These are phyloP conservation scores for Eucalyptus paniculata DNA, from an alignment of 345 rosid genomes.

Conservation along the genomic window DNA sequence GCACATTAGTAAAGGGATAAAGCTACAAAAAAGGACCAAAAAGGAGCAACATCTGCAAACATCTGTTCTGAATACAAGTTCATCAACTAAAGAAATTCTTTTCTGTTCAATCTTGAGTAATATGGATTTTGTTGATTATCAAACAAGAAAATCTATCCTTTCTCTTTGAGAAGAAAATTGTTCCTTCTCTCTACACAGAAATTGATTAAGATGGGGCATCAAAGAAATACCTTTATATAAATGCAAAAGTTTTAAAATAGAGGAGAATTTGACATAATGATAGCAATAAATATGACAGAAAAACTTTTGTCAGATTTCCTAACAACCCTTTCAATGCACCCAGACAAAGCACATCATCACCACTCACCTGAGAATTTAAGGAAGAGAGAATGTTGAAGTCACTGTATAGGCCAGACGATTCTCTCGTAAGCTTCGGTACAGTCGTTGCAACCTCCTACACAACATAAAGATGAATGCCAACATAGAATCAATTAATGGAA, in stretches of 20 bases:
- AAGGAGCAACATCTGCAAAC: not conserved
- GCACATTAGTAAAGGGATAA: slow-evolving; percentile 18
- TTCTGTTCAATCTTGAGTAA: not conserved
- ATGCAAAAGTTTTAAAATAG: not conserved
- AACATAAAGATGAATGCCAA: not conserved
- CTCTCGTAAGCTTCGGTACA: slow-evolving; percentile 65
- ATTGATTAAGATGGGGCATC: not conserved
- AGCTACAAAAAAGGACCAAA: not conserved
- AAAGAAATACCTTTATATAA: not conserved
- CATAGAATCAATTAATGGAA: not conserved
- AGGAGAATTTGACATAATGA: not conserved
- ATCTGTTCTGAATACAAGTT: not conserved
- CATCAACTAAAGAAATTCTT: not conserved
- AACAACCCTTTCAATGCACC: not conserved
- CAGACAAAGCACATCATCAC: not conserved
- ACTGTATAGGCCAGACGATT: slow-evolving; percentile 70
- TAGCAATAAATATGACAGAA: not conserved
- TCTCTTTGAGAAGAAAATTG: not conserved
- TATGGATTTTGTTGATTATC: not conserved
- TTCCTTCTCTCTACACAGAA: not conserved
- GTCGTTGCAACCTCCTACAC: slow-evolving; percentile 69
- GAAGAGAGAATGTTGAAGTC: slow-evolving; percentile 87
- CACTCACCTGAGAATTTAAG: slow-evolving; percentile 83
- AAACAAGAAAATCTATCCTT: not conserved
- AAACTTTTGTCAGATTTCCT: not conserved